phyloP scores from a whole-genome alignment of 805 yeast genomes.

The Ogataea polymorpha region DNA sequence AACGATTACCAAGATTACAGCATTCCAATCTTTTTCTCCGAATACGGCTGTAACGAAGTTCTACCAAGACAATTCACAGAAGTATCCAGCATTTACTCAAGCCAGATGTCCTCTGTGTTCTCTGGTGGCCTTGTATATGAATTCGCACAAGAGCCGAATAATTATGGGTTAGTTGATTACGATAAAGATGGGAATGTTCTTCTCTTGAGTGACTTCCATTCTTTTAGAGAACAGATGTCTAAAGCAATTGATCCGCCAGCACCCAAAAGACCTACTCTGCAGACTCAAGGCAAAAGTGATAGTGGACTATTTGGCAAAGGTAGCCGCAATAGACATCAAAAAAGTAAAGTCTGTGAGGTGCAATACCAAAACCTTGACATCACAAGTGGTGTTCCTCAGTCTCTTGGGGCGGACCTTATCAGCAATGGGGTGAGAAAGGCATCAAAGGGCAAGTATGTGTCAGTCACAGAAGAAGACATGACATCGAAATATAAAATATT shows the following conservation, averaged over 20 bases:
- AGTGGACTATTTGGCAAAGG: slow-evolving; percentile 22
- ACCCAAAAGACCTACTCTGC: slow-evolving; percentile 21
- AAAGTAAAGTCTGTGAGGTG: slow-evolving; percentile 33
- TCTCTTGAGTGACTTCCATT: slow-evolving; percentile 41
- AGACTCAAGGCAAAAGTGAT: slow-evolving; percentile 11
- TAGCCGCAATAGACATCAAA: slow-evolving; percentile 15
- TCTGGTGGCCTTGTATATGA: slow-evolving; percentile 87
- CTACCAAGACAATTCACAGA: slow-evolving; percentile 79
- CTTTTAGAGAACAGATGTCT: slow-evolving; percentile 43
- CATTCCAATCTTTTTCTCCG: slow-evolving; percentile 84
- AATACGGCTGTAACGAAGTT: slow-evolving; percentile 86
- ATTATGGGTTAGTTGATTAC: slow-evolving; percentile 68
- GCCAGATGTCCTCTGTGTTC: slow-evolving; percentile 70
- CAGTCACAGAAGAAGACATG: slow-evolving; percentile 42
- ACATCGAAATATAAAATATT: slow-evolving; percentile 40
- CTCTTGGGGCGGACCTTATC: slow-evolving; percentile 42
- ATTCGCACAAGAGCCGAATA: slow-evolving; percentile 72
- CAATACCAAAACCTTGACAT: slow-evolving; percentile 43
- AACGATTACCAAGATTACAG: slow-evolving; percentile 65
- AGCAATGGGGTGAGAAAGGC: slow-evolving; percentile 45
- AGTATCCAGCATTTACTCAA: slow-evolving; percentile 63
- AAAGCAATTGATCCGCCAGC: slow-evolving; percentile 29
- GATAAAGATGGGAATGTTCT: slow-evolving; percentile 41
- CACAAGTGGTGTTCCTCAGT: slow-evolving; percentile 42
- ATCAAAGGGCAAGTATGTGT: slow-evolving; percentile 47